Evolutionary conservation across 2,329 filamentous ascomycete species (phyloP).

Genomic region (Talaromyces islandicus): DNA sequence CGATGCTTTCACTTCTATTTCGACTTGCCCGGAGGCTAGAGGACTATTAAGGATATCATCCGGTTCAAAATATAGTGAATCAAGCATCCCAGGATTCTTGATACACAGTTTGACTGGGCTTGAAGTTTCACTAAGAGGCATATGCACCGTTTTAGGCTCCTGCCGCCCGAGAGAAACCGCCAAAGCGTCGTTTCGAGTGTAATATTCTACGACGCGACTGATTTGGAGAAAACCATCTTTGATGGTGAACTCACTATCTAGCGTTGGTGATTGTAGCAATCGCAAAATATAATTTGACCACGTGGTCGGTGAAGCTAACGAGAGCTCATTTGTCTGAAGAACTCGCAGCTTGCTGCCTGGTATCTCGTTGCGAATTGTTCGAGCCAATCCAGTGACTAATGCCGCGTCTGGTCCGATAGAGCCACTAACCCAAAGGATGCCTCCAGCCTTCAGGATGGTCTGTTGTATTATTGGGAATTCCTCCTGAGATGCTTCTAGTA

Average conservation of each 20-base stretch:
- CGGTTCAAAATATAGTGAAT: slow-evolving; percentile 2
- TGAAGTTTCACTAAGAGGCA: background rate
- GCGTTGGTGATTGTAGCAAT: background rate
- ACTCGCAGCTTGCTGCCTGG: slow-evolving; percentile 11
- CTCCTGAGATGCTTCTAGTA: background rate
- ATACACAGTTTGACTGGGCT: background rate
- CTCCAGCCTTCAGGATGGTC: background rate
- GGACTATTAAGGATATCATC: background rate
- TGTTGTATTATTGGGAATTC: background rate
- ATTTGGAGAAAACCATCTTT: background rate
- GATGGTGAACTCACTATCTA: background rate
- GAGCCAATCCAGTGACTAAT: slow-evolving; percentile 2
- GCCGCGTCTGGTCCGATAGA: background rate
- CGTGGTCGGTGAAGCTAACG: background rate
- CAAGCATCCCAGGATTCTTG: background rate
- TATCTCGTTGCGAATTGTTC: slow-evolving; percentile 3
- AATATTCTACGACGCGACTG: background rate
- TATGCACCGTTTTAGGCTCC: background rate
- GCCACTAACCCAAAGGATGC: slow-evolving; percentile 1
- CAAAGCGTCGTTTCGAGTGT: background rate
- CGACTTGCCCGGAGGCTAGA: background rate
- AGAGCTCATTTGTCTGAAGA: slow-evolving; percentile 17
- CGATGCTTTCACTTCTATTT: background rate
- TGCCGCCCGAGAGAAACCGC: background rate
- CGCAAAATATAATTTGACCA: background rate